A percentile compares a stretch with the other conserved stretches of the same genome.
Conservation (phyloP, 768 basidiomycete species). For the Dendrothele bispora region DNA sequence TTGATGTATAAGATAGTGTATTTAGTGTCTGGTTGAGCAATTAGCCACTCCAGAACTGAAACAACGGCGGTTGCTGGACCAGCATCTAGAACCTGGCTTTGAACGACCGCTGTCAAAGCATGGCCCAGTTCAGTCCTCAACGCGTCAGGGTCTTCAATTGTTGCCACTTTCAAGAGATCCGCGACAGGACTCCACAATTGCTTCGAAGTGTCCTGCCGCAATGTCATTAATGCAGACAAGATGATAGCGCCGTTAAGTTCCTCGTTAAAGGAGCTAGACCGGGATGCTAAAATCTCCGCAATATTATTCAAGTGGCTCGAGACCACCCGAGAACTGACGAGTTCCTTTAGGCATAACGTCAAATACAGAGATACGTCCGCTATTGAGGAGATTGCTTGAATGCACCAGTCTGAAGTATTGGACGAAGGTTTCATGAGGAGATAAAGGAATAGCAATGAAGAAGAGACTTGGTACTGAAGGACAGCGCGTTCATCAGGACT, state of each 20-base stretch:
- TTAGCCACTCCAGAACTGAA: slow-evolving; percentile 57
- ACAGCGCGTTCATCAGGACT: slow-evolving; percentile 36
- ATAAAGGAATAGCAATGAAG: slow-evolving; percentile 49
- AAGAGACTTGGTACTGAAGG: slow-evolving; percentile 47
- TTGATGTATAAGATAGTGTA: slow-evolving; percentile 53
- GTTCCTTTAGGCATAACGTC: slow-evolving; percentile 37
- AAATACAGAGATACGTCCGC: slow-evolving; percentile 44
- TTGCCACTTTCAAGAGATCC: slow-evolving; percentile 13
- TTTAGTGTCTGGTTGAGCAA: slow-evolving; percentile 37
- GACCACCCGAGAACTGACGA: slow-evolving; percentile 49
- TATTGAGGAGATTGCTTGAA: slow-evolving; percentile 38
- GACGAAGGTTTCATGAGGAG: slow-evolving; percentile 43
- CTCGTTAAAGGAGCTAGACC: slow-evolving; percentile 10
- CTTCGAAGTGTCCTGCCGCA: slow-evolving; percentile 15
- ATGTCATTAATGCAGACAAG: slow-evolving; percentile 29
- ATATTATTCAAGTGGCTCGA: slow-evolving; percentile 46
- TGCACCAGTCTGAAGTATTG: slow-evolving; percentile 41
- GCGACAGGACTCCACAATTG: not conserved
- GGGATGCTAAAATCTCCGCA: slow-evolving; percentile 26
- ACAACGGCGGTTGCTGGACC: slow-evolving; percentile 40
- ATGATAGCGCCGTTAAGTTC: slow-evolving; percentile 25
- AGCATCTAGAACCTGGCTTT: slow-evolving; percentile 27
- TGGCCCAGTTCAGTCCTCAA: slow-evolving; percentile 34
- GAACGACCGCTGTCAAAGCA: slow-evolving; percentile 28
- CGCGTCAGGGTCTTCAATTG: slow-evolving; percentile 7